phyloP scores from a whole-genome alignment of 129 eudicot species.

The Escallonia herrerae region DNA sequence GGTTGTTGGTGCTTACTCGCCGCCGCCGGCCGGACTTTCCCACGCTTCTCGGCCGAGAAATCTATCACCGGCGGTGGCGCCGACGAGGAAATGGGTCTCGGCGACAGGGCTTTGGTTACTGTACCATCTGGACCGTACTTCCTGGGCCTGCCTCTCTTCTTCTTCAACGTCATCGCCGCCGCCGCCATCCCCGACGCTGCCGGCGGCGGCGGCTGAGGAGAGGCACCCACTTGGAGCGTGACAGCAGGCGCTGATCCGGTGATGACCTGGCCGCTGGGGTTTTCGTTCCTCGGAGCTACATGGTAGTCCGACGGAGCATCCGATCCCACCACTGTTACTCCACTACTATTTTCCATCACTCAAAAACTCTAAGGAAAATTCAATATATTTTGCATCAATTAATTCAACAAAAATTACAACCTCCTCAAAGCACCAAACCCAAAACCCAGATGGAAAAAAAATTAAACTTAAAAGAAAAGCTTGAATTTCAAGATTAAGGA shows the following conservation, averaged over 20 bases:
- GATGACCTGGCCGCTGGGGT: constrained; percentile 20
- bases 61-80: constrained; percentile 75
- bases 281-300: constrained; percentile 56
- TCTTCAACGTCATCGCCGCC: constrained; percentile 29
- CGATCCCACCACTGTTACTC: constrained; percentile 85
- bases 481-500: not conserved
- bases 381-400: not conserved
- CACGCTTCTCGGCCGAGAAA: constrained; percentile 59
- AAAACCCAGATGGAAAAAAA: constrained; percentile 23
- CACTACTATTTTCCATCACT: constrained; percentile 41
- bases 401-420: constrained; percentile 13
- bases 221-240: constrained; percentile 16
- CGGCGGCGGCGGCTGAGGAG: constrained; percentile 33
- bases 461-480: constrained; percentile 10
- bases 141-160: constrained; percentile 91
- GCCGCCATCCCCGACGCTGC: constrained; percentile 30
- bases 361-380: constrained; percentile 1
- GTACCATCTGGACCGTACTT: constrained; percentile 89
- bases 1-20: constrained; percentile 46
- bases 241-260: constrained; percentile 43
- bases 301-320: constrained; percentile 91
- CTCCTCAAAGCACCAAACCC: constrained; percentile 13
- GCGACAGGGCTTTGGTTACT: constrained; percentile 47
- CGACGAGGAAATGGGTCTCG: constrained; percentile 73
- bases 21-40: constrained; percentile 45